phyloP scores from a whole-genome alignment of 495 filamentous ascomycete genomes.

The Lophium mytilinum region DNA sequence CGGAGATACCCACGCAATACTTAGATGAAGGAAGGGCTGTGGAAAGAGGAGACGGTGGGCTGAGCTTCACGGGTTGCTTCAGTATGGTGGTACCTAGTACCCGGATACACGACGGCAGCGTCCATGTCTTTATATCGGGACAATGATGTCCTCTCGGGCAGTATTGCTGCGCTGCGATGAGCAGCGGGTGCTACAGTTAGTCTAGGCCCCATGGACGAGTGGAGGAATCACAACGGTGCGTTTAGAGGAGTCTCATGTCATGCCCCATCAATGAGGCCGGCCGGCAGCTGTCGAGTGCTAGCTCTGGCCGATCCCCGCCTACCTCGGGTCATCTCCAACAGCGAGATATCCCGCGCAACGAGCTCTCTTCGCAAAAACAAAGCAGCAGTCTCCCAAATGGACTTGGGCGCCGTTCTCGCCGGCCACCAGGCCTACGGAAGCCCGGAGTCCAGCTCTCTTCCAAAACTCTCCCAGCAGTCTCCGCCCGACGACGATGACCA shows the following conservation, averaged over 20 bases:
- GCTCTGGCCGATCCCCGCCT: not conserved
- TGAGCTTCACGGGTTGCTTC: constrained; percentile 2
- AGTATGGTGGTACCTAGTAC: not conserved
- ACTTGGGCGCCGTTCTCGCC: constrained; percentile 1
- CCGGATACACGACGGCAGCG: not conserved
- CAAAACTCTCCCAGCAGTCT: constrained; percentile 20
- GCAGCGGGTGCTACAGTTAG: constrained; percentile 2
- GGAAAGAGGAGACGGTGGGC: constrained; percentile 7
- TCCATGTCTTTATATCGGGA: not conserved
- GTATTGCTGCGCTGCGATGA: constrained; percentile 19
- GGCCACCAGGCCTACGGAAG: constrained; percentile 14
- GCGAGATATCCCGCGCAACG: not conserved
- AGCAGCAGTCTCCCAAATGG: constrained; percentile 9
- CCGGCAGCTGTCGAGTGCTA: not conserved
- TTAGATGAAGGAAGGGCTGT: not conserved
- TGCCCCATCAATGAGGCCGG: not conserved
- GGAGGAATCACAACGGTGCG: not conserved
- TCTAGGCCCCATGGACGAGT: not conserved
- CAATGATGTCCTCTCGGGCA: constrained; percentile 15
- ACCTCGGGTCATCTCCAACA: constrained; percentile 1
- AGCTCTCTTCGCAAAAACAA: not conserved
- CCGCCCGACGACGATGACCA: constrained; percentile 20
- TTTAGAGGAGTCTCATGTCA: not conserved
- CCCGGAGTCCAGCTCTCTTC: constrained; percentile 2
- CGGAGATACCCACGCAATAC: not conserved